Evolutionary conservation across 371 early-diverging fungal species (phyloP).

Genomic region (Rhizopus stolonifer): DNA sequence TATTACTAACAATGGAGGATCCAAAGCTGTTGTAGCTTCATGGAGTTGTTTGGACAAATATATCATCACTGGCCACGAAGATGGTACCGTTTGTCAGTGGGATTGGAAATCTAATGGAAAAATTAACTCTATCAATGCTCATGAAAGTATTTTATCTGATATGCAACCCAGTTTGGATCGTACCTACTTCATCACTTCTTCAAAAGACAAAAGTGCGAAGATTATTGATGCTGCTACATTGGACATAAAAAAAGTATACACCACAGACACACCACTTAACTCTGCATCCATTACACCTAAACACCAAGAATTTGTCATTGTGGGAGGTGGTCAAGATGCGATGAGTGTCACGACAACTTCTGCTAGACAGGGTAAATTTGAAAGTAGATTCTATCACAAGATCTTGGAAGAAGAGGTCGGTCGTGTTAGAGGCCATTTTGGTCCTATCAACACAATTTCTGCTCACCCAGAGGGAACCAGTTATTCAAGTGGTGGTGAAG

Average conservation of each 20-base stretch:
- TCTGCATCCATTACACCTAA: constrained; percentile 92
- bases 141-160: constrained; percentile 84
- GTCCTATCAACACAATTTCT: constrained; percentile 99
- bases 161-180: constrained; percentile 93
- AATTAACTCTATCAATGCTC: constrained; percentile 66
- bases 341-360: constrained; percentile 96
- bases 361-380: constrained; percentile 96
- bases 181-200: constrained; percentile 95
- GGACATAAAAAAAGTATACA: constrained; percentile 80
- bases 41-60: constrained; percentile 93
- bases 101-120: constrained; percentile 79
- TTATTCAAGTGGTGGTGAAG: constrained; percentile 98
- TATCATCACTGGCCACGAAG: constrained; percentile 91
- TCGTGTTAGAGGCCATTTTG: constrained; percentile 98
- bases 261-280: constrained; percentile 95
- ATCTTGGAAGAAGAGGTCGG: constrained; percentile 97
- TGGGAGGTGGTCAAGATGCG: constrained; percentile 85
- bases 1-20: constrained; percentile 66
- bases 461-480: constrained; percentile 94
- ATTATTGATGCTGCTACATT: constrained; percentile 89
- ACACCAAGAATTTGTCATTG: constrained; percentile 73
- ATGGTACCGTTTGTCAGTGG: constrained; percentile 87
- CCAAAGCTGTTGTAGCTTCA: constrained; percentile 90
- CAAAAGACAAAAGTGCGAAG: constrained; percentile 94
- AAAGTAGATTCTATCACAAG: constrained; percentile 98